A percentile compares a stretch with the other conserved stretches of the same genome.
Evolutionary conservation across 2,329 filamentous ascomycete species (phyloP).

Genomic region (Neoarthrinium moseri): DNA sequence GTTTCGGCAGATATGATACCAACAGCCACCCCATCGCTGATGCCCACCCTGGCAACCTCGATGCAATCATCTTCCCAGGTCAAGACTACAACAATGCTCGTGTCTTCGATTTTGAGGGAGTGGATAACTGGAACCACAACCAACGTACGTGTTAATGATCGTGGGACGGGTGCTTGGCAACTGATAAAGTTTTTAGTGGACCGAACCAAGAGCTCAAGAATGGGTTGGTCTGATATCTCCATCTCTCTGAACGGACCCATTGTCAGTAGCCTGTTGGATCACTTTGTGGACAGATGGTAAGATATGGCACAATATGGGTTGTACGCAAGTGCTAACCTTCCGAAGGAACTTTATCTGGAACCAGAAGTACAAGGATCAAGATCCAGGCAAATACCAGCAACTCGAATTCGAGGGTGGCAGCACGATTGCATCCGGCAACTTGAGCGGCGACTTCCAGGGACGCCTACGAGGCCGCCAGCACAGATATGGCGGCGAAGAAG

Average conservation of each 20-base stretch:
- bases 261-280: constrained; percentile 69
- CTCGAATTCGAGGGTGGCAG: constrained; percentile 17
- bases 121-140: constrained; percentile 78
- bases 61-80: constrained; percentile 77
- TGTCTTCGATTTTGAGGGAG: constrained; percentile 78
- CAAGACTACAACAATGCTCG: constrained; percentile 92
- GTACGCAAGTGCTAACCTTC: constrained; percentile 11
- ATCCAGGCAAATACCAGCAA: constrained; percentile 49
- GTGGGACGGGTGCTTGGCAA: no score
- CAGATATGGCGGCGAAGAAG: constrained; percentile 35
- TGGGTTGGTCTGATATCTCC: constrained; percentile 91
- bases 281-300: constrained; percentile 81
- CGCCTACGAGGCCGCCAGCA: constrained; percentile 40
- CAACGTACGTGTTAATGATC: constrained; percentile 55
- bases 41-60: constrained; percentile 74
- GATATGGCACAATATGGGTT: constrained; percentile 8
- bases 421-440: constrained; percentile 16
- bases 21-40: constrained; percentile 75
- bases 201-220: constrained; percentile 73
- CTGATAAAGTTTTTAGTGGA: no score
- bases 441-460: constrained; percentile 42
- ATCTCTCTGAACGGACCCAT: constrained; percentile 74
- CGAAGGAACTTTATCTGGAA: constrained; percentile 78
- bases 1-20: not conserved
- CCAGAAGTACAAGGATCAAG: constrained; percentile 67